These are phyloP conservation scores for Oryza glumipatula DNA, from an alignment of 176 grass and related monocot genomes.

Conservation along the genomic window DNA sequence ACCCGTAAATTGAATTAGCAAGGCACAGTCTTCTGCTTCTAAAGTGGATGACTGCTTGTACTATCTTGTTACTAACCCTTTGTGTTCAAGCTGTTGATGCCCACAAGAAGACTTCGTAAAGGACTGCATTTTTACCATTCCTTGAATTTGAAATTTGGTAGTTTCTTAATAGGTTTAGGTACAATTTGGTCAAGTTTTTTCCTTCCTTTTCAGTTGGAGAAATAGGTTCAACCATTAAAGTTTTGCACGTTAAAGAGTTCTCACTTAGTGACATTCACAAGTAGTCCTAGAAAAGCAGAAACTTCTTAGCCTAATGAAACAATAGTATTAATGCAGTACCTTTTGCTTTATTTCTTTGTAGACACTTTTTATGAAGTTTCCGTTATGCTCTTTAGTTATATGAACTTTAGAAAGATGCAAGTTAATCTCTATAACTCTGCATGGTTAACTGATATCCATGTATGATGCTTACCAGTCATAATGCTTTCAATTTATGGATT, in stretches of 20 bases:
- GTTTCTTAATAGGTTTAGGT: constrained; percentile 15
- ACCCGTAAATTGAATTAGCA: neutral
- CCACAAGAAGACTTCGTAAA: constrained; percentile 15
- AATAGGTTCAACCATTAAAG: constrained; percentile 1
- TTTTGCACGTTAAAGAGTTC: constrained; percentile 21
- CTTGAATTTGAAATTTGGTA: constrained; percentile 25
- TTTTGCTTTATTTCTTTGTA: neutral
- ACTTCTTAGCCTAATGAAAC: constrained; percentile 20
- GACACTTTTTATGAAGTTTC: constrained; percentile 9
- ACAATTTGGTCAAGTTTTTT: neutral
- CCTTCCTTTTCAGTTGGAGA: neutral
- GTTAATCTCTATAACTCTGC: neutral
- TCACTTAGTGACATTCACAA: neutral
- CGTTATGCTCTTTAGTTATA: constrained; percentile 8
- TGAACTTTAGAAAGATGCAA: constrained; percentile 27
- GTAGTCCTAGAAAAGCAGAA: constrained; percentile 26
- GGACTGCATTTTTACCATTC: constrained; percentile 9
- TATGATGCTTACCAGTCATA: constrained; percentile 1
- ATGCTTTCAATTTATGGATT: constrained; percentile 14
- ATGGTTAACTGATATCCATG: neutral
- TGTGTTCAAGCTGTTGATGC: constrained; percentile 1
- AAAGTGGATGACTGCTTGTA: constrained; percentile 10
- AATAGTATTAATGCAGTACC: neutral
- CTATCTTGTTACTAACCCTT: constrained; percentile 28
- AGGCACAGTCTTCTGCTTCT: neutral